Evolutionary conservation across 345 rosid genomes (phyloP).

Genomic region (Sisymbrium irio): DNA sequence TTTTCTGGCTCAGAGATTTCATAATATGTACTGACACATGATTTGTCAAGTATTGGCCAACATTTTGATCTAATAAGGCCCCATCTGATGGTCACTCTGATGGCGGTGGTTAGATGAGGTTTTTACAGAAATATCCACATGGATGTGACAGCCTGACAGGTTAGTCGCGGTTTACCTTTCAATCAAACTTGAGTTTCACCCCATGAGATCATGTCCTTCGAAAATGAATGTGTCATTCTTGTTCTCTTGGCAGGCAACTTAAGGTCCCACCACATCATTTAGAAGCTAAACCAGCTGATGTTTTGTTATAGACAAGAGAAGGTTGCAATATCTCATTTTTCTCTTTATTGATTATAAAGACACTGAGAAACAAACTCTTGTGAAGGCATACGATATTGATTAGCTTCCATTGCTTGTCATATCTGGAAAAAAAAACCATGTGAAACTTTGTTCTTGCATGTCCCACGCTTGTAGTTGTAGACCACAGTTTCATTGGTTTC

Average conservation of each 20-base stretch:
- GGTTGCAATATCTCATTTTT: not conserved
- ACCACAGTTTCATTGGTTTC: not conserved
- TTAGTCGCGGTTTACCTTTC: not conserved
- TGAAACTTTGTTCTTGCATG: conserved; percentile 13
- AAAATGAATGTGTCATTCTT: conserved; percentile 13
- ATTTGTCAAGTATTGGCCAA: not conserved
- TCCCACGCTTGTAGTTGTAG: conserved; percentile 21
- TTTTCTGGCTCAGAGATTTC: not conserved
- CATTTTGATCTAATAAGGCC: conserved; percentile 14
- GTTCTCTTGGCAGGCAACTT: conserved; percentile 16
- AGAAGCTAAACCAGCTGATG: not conserved
- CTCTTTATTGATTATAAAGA: not conserved
- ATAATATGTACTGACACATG: conserved; percentile 13
- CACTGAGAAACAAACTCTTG: conserved; percentile 5
- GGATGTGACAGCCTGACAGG: conserved; percentile 10
- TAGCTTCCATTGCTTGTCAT: conserved; percentile 18
- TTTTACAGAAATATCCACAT: not conserved
- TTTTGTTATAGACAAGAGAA: not conserved
- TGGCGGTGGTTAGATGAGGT: not conserved
- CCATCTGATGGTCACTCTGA: not conserved
- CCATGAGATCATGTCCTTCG: conserved; percentile 11
- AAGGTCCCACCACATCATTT: conserved; percentile 11
- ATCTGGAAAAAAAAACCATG: conserved; percentile 9
- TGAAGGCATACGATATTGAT: not conserved
- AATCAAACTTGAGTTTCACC: not conserved